Percentiles rank a stretch among this genome's conserved stretches.
Conservation (phyloP, 2,329 filamentous ascomycete species). For the Pestalotiopsis sp. region DNA sequence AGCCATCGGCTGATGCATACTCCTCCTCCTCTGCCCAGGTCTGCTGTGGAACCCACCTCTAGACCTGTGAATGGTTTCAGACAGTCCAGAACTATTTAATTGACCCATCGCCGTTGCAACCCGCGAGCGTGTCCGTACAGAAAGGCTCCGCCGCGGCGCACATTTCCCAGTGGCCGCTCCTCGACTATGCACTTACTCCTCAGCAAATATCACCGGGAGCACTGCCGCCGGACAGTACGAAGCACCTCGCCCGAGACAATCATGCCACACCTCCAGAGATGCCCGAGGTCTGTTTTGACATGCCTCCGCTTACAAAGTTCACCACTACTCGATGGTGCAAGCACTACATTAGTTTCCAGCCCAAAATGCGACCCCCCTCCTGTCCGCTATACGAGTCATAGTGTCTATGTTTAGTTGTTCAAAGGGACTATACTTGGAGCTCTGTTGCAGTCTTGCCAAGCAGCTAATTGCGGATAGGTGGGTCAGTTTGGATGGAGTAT, state of each 20-base stretch:
- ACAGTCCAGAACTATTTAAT: not conserved
- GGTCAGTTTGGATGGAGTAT: not conserved
- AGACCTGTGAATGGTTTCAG: not conserved
- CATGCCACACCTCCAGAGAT: not conserved
- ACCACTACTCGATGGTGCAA: not conserved
- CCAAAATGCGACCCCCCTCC: not conserved
- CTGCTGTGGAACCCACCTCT: not conserved
- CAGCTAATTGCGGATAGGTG: not conserved
- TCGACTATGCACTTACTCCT: not conserved
- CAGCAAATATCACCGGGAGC: not conserved
- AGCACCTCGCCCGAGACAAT: not conserved
- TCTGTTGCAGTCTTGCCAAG: not conserved
- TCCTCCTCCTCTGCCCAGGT: not conserved
- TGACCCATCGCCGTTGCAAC: not conserved
- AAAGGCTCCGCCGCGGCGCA: not conserved
- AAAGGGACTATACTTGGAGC: conserved; percentile 1
- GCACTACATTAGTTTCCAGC: not conserved
- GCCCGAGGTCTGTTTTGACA: conserved; percentile 1
- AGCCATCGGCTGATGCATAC: conserved; percentile 3
- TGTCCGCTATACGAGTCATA: conserved; percentile 3
- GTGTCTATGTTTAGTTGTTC: not conserved
- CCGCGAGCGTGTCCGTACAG: not conserved
- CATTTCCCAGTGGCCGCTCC: not conserved
- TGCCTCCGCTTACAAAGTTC: not conserved
- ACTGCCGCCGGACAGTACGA: not conserved